Base-by-base conservation (phyloP, 1,139 yeast genomes). In the Magnusiomyces magnusii region DNA sequence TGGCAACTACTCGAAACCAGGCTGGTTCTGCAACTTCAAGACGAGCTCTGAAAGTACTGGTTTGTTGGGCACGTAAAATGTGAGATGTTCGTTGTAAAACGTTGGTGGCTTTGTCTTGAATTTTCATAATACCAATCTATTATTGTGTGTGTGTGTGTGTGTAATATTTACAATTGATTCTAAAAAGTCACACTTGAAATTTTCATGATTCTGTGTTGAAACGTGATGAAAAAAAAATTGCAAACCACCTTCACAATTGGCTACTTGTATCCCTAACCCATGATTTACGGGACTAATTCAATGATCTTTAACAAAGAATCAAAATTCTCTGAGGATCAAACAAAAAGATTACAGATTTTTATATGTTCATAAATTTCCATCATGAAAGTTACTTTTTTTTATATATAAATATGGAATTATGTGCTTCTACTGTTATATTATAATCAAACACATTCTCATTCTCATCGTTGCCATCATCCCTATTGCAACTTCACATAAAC, bases 1-100 rank as follows among this genome's bases (percentile, higher is more conserved):
- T 78, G 1, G 88, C 89, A 28, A 92, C 88, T 13, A 87, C 91
- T 64, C 86, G 84, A 72, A 80, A 89, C 97, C 97, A 92, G 0
- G 85, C 85, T 2, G 98, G 97, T 67, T 87, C 87, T 44, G 86
- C 77, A 49, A 63, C 64, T 10, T 61, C 62, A n/a, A 58, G 57
- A 19, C 63, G 60, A 25, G 62, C 56, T 39, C 59, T 42, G 47
- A 67, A 62, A 51, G 67, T 64, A 2, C 69, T 63, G 3, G 68
- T 65, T 39, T 53, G 44, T 3, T 93, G 92, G 0, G 87, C 79
- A 65, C 78, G 78, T 64, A 89, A 74, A 67, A 83, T 84, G 57
- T 86, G 84, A 1, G 95, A 84, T 0, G 95, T 87, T 67, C 91
- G 81, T 70, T 86, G 88, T 57, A 90, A 79, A 23, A 91, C 88